Evolutionary conservation across 768 basidiomycete species (phyloP).

Genomic region (Hortiboletus flavorubellus): DNA sequence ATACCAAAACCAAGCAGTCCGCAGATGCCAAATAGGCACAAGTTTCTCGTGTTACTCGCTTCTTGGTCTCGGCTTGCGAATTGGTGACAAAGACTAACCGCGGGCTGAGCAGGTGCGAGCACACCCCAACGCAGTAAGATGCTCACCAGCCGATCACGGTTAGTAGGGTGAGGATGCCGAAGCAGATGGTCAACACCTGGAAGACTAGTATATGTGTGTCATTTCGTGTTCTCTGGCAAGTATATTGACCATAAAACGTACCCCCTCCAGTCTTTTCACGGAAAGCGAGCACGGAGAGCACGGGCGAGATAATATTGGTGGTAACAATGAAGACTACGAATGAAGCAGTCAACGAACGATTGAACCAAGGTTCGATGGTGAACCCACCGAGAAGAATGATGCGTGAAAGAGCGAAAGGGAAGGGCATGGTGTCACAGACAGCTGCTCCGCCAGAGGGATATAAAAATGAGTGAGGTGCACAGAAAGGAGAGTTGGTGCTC

Average conservation of each 20-base stretch:
- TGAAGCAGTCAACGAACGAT: background rate
- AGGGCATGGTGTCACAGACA: constrained; percentile 29
- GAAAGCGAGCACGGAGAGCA: constrained; percentile 17
- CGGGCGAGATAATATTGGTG: constrained; percentile 9
- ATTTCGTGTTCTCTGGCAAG: background rate
- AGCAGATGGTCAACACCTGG: constrained; percentile 15
- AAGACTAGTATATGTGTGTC: constrained; percentile 15
- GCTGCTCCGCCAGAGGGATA: background rate
- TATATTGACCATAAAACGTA: constrained; percentile 7
- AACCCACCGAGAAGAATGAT: constrained; percentile 19
- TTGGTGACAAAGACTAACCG: constrained; percentile 17
- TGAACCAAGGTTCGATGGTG: background rate
- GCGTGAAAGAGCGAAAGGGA: constrained; percentile 22
- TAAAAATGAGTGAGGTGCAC: constrained; percentile 6
- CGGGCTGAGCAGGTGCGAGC: background rate
- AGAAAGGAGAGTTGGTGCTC: background rate
- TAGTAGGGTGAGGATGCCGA: constrained; percentile 11
- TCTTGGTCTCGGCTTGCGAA: constrained; percentile 12
- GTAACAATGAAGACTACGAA: constrained; percentile 17
- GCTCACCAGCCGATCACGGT: constrained; percentile 22
- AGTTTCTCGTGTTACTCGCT: constrained; percentile 21
- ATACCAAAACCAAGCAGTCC: constrained; percentile 20
- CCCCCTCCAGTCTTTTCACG: constrained; percentile 21
- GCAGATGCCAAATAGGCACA: constrained; percentile 21
- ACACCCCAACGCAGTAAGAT: background rate